Base-by-base conservation (phyloP, 345 rosid genomes). In the Eucalyptus coolabah region DNA sequence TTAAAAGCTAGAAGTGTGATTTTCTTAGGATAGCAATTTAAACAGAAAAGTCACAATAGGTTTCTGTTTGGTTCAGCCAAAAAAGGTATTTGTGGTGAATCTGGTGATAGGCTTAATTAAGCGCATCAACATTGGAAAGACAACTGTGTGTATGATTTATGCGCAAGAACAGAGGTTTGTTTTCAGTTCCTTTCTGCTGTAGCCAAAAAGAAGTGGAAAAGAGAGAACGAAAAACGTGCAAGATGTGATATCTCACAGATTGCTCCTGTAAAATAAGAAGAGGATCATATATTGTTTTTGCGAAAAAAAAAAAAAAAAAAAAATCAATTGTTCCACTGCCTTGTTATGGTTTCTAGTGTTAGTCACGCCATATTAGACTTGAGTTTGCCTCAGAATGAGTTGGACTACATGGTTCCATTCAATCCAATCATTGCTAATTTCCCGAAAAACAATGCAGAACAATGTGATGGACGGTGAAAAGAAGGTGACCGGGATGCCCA, bases 381-480 rank as follows among this genome's bases (percentile, higher is more conserved):
- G 72, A 63, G 34, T 63, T 30, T 53, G 59, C 34, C 18, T 12
- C 18, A 1, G 17, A 63, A 63, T 28, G 72, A 63, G 72, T 63
- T 63, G 34, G 18, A 63, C 8, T 12, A 63, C 72, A 30, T 28
- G 34, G 2, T 63, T 63, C 5, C 72, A 30, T 30, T 63, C 72
- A 30, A 69, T 69, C 81, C 23, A 69, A 69, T 17, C 37, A 17
- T 37, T 44, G 24, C 37, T 87, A 56, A 28, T 87, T 26, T 87
- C 51, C 40, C 34, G 7, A 24, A 69, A 21, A 23, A 32, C 30
- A n/a, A 16, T 87, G 44, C 90, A 95, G 97, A 96, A 95, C 90
- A 94, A 91, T 49, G 93, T 88, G 54, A 93, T 94, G 21, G 97
- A 94, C 90, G 89, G 92, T 80, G 94, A 90, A 54, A 91, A 89